phyloP scores from a whole-genome alignment of 805 yeast species.

The Candida khao-thaluensis region DNA sequence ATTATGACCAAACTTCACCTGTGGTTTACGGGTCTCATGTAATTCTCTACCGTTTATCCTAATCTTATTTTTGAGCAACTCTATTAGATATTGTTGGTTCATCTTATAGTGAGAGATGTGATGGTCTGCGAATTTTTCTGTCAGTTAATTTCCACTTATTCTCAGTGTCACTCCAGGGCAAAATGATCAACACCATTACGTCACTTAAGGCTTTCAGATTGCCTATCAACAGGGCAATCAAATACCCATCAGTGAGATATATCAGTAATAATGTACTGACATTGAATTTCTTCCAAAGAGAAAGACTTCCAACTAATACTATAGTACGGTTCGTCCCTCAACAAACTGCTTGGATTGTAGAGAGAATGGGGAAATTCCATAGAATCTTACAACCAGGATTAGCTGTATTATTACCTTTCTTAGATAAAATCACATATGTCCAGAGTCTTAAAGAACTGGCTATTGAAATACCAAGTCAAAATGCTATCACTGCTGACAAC shows the following conservation, averaged over 20 bases:
- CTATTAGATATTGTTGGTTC: conserved; percentile 54
- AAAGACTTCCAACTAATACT: conserved; percentile 71
- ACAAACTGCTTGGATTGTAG: conserved; percentile 89
- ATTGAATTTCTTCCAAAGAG: conserved; percentile 59
- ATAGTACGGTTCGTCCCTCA: conserved; percentile 80
- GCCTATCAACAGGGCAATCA: conserved; percentile 7
- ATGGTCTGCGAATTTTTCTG: too few relatives aligned
- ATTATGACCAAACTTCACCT: conserved; percentile 34
- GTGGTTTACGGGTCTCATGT: conserved; percentile 64
- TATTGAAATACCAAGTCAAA: conserved; percentile 80
- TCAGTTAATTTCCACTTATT: too few relatives aligned
- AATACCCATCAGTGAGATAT: not conserved
- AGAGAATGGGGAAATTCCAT: conserved; percentile 84
- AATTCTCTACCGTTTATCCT: conserved; percentile 71
- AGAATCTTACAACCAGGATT: conserved; percentile 69
- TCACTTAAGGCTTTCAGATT: not conserved
- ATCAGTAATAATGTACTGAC: conserved; percentile 7
- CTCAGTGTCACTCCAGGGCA: not conserved
- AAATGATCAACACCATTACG: not conserved
- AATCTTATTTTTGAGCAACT: conserved; percentile 58
- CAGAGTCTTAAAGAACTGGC: conserved; percentile 82
- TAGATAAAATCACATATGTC: conserved; percentile 78
- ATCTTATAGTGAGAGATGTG: conserved; percentile 3
- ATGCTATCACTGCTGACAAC: conserved; percentile 83
- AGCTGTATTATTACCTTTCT: conserved; percentile 66